These are phyloP conservation scores for Hypoxylon subgilvum DNA, from an alignment of 495 filamentous ascomycete species.

Conservation along the genomic window DNA sequence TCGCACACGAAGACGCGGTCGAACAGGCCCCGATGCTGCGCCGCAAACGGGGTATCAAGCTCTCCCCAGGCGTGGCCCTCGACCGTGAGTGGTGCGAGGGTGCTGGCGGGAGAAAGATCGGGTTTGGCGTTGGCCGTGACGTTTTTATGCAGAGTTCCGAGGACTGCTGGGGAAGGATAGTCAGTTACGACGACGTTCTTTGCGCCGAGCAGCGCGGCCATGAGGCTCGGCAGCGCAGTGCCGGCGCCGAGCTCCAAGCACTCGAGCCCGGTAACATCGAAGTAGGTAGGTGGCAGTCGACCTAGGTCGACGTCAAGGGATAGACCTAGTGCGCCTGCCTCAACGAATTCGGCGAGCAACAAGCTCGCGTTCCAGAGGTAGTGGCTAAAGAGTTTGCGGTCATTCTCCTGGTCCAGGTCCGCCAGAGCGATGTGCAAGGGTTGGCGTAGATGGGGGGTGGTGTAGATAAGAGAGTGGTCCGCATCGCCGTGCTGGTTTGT, in stretches of 20 bases:
- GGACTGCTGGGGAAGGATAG: conserved; percentile 71
- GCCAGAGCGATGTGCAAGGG: conserved; percentile 57
- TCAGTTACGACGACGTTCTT: conserved; percentile 71
- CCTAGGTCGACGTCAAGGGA: conserved; percentile 9
- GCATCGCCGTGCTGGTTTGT: conserved; percentile 77
- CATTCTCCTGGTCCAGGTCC: conserved; percentile 62
- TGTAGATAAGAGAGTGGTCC: conserved; percentile 69
- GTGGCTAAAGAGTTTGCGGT: conserved; percentile 75
- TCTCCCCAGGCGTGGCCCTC: conserved; percentile 78
- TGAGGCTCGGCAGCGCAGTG: conserved; percentile 74
- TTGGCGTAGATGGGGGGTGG: conserved; percentile 59
- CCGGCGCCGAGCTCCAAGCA: conserved; percentile 67
- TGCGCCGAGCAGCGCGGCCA: conserved; percentile 69
- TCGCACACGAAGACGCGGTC: conserved; percentile 79
- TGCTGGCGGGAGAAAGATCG: conserved; percentile 28
- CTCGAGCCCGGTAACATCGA: conserved; percentile 46
- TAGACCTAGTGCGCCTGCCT: conserved; percentile 49
- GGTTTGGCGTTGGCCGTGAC: conserved; percentile 45
- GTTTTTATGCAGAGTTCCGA: conserved; percentile 67
- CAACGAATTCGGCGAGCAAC: conserved; percentile 72
- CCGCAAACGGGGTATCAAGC: conserved; percentile 61
- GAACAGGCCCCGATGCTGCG: conserved; percentile 56
- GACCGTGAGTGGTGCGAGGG: conserved; percentile 48
- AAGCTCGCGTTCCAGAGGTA: conserved; percentile 86
- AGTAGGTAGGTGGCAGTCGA: conserved; percentile 15